Base-by-base conservation (phyloP, 129 eudicot species). In the Artemisia annua region DNA sequence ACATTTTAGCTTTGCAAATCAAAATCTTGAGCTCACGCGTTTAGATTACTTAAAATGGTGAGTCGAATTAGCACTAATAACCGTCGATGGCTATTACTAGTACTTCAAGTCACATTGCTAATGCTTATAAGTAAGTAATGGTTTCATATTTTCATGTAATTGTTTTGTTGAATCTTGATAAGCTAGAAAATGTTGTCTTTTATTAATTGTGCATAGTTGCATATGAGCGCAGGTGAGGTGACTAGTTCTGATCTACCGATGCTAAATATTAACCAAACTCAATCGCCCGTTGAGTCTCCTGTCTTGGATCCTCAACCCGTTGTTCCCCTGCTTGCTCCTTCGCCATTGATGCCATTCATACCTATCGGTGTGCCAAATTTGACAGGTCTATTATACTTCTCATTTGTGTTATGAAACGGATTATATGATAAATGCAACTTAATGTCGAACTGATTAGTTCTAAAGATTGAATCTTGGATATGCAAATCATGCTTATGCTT, bases 321-420 rank as follows among this genome's bases (percentile, higher is more conserved):
- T 73, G 58, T 83, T 70, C 88, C 88, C 7, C 52, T 75, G 13
- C 51, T 67, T 8, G 91, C 90, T 16, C 95, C 95, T 81, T 78
- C 88, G 46, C 91, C 91, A 3, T 58, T 85, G 75, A 61, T 74
- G 82, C 95, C 95, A 53, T 88, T 72, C 78, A 83, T 78, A 11
- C 72, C 79, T 48, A 55, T 35, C 39, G 67, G 72, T 13, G 68
- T 76, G 32, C 95, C 95, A 54, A 69, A 67, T 15, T 67, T 88
- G 43, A 83, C 95, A 79, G 95, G 95, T 85, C 56, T 55, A 18
- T 10, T 7, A 17, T 11, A 16, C 11, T 7, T 39, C 14, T 59
- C 74, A 44, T 56, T 11, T 20, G 14, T n/a, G 7, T n/a, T 18
- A 4, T 16, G 19, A 18, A 10, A 18, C 0, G 3, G 62, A 9